Conservation (phyloP, 192 early-diverging fungal species). For the Haplosporangium gracile region DNA sequence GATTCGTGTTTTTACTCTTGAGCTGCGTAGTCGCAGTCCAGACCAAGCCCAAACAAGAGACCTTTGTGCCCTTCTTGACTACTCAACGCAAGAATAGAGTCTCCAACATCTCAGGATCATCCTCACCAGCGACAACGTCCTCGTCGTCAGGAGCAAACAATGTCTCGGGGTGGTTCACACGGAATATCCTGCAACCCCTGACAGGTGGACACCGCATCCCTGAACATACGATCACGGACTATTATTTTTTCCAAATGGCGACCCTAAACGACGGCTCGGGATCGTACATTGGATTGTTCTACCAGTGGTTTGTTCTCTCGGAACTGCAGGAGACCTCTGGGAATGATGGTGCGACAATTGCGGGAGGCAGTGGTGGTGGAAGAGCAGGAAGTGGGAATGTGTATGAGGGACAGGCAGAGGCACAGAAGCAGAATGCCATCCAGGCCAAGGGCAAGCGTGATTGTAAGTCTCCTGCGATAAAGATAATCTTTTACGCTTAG, state of each 20-base stretch:
- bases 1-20: slow-evolving; percentile 27
- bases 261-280: slow-evolving; percentile 47
- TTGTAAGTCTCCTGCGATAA: slow-evolving; percentile 19
- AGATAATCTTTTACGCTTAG: background rate
- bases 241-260: slow-evolving; percentile 51
- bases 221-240: slow-evolving; percentile 49
- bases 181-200: slow-evolving; percentile 47
- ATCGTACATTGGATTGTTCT: slow-evolving; percentile 49
- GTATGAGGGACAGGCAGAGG: slow-evolving; percentile 38
- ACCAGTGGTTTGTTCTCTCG: slow-evolving; percentile 52
- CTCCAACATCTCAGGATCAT: background rate
- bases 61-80: slow-evolving; percentile 43
- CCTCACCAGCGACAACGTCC: background rate
- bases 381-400: background rate
- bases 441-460: slow-evolving; percentile 57
- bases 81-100: slow-evolving; percentile 27
- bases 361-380: background rate
- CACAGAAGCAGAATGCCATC: slow-evolving; percentile 43
- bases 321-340: slow-evolving; percentile 37
- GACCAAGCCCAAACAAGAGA: slow-evolving; percentile 47
- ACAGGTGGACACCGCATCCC: slow-evolving; percentile 41
- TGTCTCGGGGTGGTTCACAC: slow-evolving; percentile 42
- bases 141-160: background rate
- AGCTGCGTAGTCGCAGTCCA: slow-evolving; percentile 35
- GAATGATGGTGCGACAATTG: background rate